Base-by-base conservation (phyloP, 495 filamentous ascomycete genomes). In the Letharia columbiana region DNA sequence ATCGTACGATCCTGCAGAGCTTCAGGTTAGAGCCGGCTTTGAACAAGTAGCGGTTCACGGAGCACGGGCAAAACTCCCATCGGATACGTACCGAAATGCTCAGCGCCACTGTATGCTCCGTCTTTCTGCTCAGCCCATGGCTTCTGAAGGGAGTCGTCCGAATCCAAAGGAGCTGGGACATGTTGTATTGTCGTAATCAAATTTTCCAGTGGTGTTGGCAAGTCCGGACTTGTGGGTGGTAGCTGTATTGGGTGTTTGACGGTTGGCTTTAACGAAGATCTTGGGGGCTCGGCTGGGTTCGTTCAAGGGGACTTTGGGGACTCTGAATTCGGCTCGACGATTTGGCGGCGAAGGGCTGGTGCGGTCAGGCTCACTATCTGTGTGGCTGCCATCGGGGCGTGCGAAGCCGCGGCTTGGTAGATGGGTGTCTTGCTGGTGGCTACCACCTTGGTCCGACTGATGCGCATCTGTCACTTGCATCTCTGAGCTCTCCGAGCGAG, bases 161-260 rank as follows among this genome's bases (percentile, higher is more conserved):
- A 57, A 57, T 37, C 54, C 54, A 12, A 57, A 57, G 18, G 54
- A 57, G 54, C 54, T 57, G 54, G 54, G 54, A 37, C 54, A 57
- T 0, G 54, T 57, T 17, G 54, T 57, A 7, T n/a, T 37, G 54
- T 33, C 39, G 54, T 57, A 57, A 2, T 57, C 54, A 23, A 57
- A 57, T 8, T 57, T 57, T 3, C 54, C 54, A 0, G 31, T 37
- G 31, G 54, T 37, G 33, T 37, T 28, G 28, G n/a, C 50, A 7
- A 54, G 50, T 33, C 11, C 23, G 23, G 23, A 28, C 23, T 28
- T 28, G 23, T 28, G 23, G 23, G 23, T 28, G 23, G 23, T 28
- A 28, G 23, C 23, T 28, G 23, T 28, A 28, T 28, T 28, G 23
- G 23, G 1, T 28, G 17, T 17, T 9, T 37, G 31, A 18, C 54